Evolutionary conservation across 768 basidiomycete genomes (phyloP), one percentile per base, ranked within the genome.

Genomic region (Kwoniella sp.): DNA sequence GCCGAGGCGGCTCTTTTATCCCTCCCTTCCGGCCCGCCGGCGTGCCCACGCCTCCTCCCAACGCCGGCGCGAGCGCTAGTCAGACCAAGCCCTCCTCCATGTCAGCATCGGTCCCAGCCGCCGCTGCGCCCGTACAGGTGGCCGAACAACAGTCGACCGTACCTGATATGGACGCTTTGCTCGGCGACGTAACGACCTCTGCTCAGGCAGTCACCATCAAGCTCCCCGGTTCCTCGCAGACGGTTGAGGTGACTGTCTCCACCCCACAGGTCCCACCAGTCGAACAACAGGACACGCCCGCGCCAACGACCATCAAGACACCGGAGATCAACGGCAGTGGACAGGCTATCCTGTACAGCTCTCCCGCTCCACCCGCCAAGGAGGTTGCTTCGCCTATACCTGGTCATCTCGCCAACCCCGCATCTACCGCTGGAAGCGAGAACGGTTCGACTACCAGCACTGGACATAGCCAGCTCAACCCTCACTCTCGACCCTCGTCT

Each of bases 81-180:
- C 46, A 37, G 25, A 28, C 47, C 40, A 50, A 40, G 38, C 25
- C 38, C 50, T 28, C 23, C 14, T 8, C 33, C 41, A 20, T 27
- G 15, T 22, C 42, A 12, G 19, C 45, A 14, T 31, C 20, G 20
- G 17, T 27, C 8, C 25, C 34, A n/a, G 7, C 33, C 10, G 36
- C 45, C 17, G 32, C 56, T 9, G 10, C 55, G 17, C 9, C 34
- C n/a, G 34, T 8, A 27, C 19, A 32, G 31, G 31, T 32, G 4
- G 41, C 46, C 8, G 67, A 65, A 25, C 27, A 41, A 3, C 42
- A 42, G n/a, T 37, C 51, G 14, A 65, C 63, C 5, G 57, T 54
- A 23, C 61, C 63, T 25, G 47, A 53, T 26, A 40, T 50, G 7
- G 63, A 69, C 10, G n/a, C 53, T 9, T 48, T 69, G n/a, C 42